phyloP scores from a whole-genome alignment of 257 asterid genomes.

The Sherardia arvensis region DNA sequence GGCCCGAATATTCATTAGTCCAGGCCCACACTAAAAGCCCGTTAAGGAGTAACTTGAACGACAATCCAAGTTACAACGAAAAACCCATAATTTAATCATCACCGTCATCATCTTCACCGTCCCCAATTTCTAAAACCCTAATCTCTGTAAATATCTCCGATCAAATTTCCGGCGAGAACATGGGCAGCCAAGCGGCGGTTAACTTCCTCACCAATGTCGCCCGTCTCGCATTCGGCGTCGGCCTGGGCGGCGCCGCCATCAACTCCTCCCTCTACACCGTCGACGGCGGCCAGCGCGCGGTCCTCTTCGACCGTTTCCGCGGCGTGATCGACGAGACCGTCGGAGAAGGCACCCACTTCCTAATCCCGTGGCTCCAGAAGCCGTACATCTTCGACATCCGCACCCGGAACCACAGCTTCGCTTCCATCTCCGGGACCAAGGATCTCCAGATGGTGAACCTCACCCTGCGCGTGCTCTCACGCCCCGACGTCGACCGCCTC shows the following conservation, averaged over 20 bases:
- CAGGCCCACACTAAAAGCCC: background rate
- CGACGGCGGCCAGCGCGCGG: constrained; percentile 96
- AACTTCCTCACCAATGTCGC: constrained; percentile 55
- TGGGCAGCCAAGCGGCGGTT: constrained; percentile 68
- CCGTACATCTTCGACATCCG: constrained; percentile 89
- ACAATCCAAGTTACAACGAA: constrained; percentile 15
- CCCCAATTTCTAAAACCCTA: background rate
- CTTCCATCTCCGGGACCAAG: constrained; percentile 80
- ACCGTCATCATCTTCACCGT: background rate
- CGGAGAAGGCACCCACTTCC: constrained; percentile 87
- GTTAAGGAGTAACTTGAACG: constrained; percentile 29
- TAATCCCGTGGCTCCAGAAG: constrained; percentile 88
- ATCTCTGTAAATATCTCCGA: constrained; percentile 3
- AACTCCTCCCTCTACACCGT: constrained; percentile 79
- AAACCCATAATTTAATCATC: background rate
- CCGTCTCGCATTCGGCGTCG: constrained; percentile 65
- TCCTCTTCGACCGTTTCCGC: constrained; percentile 81
- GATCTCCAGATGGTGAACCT: constrained; percentile 97
- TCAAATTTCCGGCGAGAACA: constrained; percentile 8
- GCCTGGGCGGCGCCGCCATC: constrained; percentile 45
- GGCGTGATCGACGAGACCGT: constrained; percentile 68
- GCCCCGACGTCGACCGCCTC: constrained; percentile 62
- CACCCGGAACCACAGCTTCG: constrained; percentile 77
- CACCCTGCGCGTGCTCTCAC: constrained; percentile 82
- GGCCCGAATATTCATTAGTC: background rate